Base-by-base conservation (phyloP, 2,329 filamentous ascomycete species). In the Domatiomyces catenatus region DNA sequence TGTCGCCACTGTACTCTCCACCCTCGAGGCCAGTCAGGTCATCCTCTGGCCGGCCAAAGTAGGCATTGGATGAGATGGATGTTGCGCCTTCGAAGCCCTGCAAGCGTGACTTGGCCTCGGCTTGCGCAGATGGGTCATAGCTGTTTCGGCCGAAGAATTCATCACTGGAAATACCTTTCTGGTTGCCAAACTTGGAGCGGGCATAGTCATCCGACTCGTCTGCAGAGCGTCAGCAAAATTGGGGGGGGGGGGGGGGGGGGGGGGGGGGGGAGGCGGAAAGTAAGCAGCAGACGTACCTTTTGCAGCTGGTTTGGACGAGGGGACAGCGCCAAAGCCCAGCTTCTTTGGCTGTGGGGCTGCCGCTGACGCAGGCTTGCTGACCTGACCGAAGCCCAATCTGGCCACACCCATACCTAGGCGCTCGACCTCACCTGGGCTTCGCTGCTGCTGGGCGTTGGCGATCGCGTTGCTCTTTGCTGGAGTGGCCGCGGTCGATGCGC, bases 131-230 rank as follows among this genome's bases (percentile, higher is more conserved):
- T 39, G 89, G 81, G 64, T 98, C 89, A 67, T 82, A 96, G 50
- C 77, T 71, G 49, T 88, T 86, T 66, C 92, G 90, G 62, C 90
- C 88, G 64, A 98, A 98, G 75, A 94, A 98, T 66, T 98, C 92
- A 66, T 98, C 92, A 0, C 89, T 95, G 0, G 88, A 95, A 59
- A 98, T 98, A 60, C 86, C 86, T 74, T 96, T 96, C 67, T 98
- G 92, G 44, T 69, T 70, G 54, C 89, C 90, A 62, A 98, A 98
- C 68, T 94, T 94, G 63, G 78, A 73, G 61, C 86, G 84, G 5
- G 89, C 87, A 64, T 86, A 93, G 62, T 79, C 81, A 62, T 95
- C 80, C 50, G 83, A 81, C 52, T 95, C 87, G 46, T 80, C 77
- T 74, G 60, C 17, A 44, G 44, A 3, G 26, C 4, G 36, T 22